phyloP scores from a whole-genome alignment of 2,329 filamentous ascomycete genomes.

The Coleophoma eucalyptorum region DNA sequence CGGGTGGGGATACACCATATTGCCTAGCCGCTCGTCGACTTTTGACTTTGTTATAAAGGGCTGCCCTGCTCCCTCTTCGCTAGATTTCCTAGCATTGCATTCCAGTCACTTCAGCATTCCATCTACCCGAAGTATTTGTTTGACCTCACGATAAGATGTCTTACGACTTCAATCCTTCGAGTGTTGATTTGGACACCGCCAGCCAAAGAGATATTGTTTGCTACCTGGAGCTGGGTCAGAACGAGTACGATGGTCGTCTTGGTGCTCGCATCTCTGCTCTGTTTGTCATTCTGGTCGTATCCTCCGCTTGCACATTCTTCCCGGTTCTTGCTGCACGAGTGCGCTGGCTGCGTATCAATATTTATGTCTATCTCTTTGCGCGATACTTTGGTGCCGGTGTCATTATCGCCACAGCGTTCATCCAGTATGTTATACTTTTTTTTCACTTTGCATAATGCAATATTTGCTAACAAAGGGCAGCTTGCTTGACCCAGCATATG shows the following conservation, averaged over 20 bases:
- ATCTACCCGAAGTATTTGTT: too few species aligned
- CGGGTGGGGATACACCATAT: too few species aligned
- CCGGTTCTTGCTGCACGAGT: slow-evolving; percentile 63
- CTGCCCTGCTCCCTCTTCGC: too few species aligned
- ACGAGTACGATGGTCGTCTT: slow-evolving; percentile 54
- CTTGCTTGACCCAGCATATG: slow-evolving; percentile 40
- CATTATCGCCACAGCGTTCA: slow-evolving; percentile 74
- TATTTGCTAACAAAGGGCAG: slow-evolving; percentile 26
- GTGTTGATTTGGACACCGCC: slow-evolving; percentile 38
- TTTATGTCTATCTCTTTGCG: slow-evolving; percentile 62
- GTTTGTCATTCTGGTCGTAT: slow-evolving; percentile 70
- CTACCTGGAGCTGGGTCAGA: slow-evolving; percentile 38
- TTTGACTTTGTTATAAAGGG: too few species aligned
- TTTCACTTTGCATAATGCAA: slow-evolving; percentile 32
- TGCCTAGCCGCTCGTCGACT: too few species aligned
- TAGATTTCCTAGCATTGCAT: too few species aligned
- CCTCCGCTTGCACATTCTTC: slow-evolving; percentile 56
- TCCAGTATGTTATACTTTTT: slow-evolving; percentile 53
- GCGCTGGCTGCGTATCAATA: slow-evolving; percentile 50
- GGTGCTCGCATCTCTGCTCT: slow-evolving; percentile 68
- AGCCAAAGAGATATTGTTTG: slow-evolving; percentile 43
- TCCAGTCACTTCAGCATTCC: too few species aligned
- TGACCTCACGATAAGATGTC: slow-evolving; percentile 6
- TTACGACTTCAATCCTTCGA: slow-evolving; percentile 32
- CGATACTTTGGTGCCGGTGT: slow-evolving; percentile 72